Percentiles rank a stretch among this genome's conserved stretches.
Conservation (phyloP, 2,329 filamentous ascomycete genomes). For the Fusarium denticulatum region DNA sequence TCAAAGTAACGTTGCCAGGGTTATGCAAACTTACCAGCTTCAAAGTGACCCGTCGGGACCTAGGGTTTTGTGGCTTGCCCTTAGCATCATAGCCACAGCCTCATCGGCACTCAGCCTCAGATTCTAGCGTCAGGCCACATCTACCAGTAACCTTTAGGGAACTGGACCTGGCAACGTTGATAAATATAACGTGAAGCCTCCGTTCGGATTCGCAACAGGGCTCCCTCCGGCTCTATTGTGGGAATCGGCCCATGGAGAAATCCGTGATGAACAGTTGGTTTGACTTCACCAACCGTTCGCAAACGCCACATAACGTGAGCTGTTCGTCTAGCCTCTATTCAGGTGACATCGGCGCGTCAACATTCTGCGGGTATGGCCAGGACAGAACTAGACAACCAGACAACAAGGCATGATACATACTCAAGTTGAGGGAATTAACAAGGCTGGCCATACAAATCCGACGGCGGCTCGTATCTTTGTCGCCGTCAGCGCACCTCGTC, state of each 20-base stretch:
- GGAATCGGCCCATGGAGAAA: constrained; percentile 15
- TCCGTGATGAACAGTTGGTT: background rate
- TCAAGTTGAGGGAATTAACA: constrained; percentile 31
- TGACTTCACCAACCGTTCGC: background rate
- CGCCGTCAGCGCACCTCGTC: constrained; percentile 9
- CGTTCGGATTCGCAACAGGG: constrained; percentile 14
- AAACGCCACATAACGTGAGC: constrained; percentile 7
- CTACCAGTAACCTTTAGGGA: background rate
- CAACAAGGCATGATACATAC: constrained; percentile 24
- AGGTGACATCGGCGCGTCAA: constrained; percentile 29
- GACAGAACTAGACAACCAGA: constrained; percentile 11
- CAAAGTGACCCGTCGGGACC: constrained; percentile 1
- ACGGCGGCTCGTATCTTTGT: constrained; percentile 30
- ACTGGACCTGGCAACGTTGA: background rate
- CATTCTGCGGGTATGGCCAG: constrained; percentile 27
- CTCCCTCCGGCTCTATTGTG: constrained; percentile 1
- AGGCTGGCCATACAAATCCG: constrained; percentile 30
- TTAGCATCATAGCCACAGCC: constrained; percentile 21
- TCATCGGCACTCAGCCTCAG: constrained; percentile 23
- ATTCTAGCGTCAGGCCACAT: constrained; percentile 2
- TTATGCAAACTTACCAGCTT: constrained; percentile 18
- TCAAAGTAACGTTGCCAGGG: constrained; percentile 37
- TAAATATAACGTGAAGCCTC: constrained; percentile 31
- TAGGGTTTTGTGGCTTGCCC: constrained; percentile 26
- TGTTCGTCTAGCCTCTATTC: constrained; percentile 11